phyloP scores from a whole-genome alignment of 768 basidiomycete species.

The Podaxis carcinomalis region DNA sequence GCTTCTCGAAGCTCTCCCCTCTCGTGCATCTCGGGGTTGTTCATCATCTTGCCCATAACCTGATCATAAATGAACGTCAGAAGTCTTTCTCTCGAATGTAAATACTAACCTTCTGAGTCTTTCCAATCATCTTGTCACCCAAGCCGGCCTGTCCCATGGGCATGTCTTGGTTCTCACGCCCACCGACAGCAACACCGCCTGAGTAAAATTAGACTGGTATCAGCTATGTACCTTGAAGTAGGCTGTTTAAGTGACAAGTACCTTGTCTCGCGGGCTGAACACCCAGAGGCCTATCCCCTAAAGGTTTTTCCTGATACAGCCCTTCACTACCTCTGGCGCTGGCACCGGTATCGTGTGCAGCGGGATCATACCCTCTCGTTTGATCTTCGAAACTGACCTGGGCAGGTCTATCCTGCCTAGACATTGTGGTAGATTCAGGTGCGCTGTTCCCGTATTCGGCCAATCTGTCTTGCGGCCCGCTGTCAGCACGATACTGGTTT shows the following conservation, averaged over 20 bases:
- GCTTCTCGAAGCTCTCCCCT: conserved; percentile 47
- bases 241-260: neutral
- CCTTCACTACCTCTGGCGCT: neutral
- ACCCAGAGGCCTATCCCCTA: conserved; percentile 9
- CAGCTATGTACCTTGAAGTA: neutral
- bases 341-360: neutral
- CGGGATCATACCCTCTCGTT: neutral
- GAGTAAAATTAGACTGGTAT: neutral
- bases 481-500: neutral
- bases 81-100: neutral
- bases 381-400: neutral
- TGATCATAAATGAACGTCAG: neutral
- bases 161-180: conserved; percentile 20
- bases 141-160: conserved; percentile 37
- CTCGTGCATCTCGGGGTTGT: conserved; percentile 49
- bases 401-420: neutral
- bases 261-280: conserved; percentile 1
- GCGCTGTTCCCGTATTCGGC: neutral
- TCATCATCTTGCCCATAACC: conserved; percentile 41
- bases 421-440: neutral
- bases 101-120: conserved; percentile 46
- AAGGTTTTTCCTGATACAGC: neutral
- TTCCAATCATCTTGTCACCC: conserved; percentile 54
- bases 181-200: conserved; percentile 34
- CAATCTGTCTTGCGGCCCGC: neutral